Percentiles rank a stretch among this genome's conserved stretches.
Conservation (phyloP, 306 rosid genomes). For the Quercus gilva region DNA sequence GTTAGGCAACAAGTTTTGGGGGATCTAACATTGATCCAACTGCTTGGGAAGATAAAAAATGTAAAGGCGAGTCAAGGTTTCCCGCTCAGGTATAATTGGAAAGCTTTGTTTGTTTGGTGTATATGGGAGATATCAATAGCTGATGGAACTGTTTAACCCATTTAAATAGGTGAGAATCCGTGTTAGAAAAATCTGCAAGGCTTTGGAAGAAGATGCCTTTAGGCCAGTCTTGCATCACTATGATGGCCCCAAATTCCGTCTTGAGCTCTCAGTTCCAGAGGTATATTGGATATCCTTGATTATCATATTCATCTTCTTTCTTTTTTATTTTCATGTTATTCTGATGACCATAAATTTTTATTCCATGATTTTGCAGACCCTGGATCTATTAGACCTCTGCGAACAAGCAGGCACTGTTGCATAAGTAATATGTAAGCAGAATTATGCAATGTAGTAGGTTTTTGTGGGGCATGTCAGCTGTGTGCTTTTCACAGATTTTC, state of each 20-base stretch:
- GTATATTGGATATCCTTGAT: slow-evolving; percentile 26
- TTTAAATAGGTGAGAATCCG: slow-evolving; percentile 70
- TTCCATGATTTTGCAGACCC: slow-evolving; percentile 59
- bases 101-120: neutral
- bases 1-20: slow-evolving; percentile 90
- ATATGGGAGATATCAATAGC: slow-evolving; percentile 1
- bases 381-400: slow-evolving; percentile 88
- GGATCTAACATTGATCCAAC: slow-evolving; percentile 99
- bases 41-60: slow-evolving; percentile 99
- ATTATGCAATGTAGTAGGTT: slow-evolving; percentile 40
- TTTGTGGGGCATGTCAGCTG: slow-evolving; percentile 52
- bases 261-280: slow-evolving; percentile 98
- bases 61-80: slow-evolving; percentile 98
- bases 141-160: neutral
- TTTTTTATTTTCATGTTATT: neutral
- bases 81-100: slow-evolving; percentile 85
- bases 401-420: slow-evolving; percentile 90
- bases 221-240: slow-evolving; percentile 98
- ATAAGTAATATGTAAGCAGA: slow-evolving; percentile 40
- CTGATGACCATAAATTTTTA: neutral
- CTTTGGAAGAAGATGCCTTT: slow-evolving; percentile 96
- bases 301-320: neutral
- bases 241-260: slow-evolving; percentile 99
- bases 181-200: slow-evolving; percentile 82
- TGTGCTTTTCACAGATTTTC: slow-evolving; percentile 71